Percentiles rank a stretch among this genome's conserved stretches.
These are phyloP conservation scores for Chlamydomonas sphaeroides DNA, from an alignment of 139 green algal genomes.

Conservation along the genomic window DNA sequence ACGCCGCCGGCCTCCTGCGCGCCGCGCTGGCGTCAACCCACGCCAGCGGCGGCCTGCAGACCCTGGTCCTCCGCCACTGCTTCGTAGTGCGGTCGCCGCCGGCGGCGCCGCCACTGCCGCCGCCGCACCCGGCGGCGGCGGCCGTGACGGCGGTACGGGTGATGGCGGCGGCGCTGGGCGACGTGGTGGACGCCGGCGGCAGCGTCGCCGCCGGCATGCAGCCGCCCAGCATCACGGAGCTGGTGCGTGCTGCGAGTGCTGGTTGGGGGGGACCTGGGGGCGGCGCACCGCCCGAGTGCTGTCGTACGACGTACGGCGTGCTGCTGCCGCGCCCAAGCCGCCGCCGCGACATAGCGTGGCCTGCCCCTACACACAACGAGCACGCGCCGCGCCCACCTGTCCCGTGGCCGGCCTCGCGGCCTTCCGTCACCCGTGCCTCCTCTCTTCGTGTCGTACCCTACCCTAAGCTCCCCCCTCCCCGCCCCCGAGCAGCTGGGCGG, in stretches of 20 bases:
- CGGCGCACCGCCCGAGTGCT: background rate
- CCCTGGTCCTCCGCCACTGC: constrained; percentile 23
- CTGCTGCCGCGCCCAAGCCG: too few relatives aligned
- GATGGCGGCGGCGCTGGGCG: background rate
- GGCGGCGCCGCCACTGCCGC: background rate
- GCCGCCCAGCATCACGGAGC: background rate
- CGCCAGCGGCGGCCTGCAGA: constrained; percentile 13
- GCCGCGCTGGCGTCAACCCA: background rate
- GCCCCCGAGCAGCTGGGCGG: too few relatives aligned
- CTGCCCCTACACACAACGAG: too few relatives aligned
- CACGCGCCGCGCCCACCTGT: background rate
- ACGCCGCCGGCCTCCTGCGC: background rate
- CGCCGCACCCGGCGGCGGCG: background rate
- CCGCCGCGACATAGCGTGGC: too few relatives aligned
- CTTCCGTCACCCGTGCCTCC: too few relatives aligned
- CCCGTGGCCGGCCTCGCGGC: background rate
- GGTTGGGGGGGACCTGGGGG: background rate
- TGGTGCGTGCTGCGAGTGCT: too few relatives aligned
- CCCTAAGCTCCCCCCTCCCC: too few relatives aligned
- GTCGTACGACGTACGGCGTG: too few relatives aligned
- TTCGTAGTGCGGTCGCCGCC: background rate
- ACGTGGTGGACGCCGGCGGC: background rate
- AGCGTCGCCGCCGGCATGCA: too few relatives aligned
- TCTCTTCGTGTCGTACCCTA: too few relatives aligned
- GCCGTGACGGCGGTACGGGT: background rate